Evolutionary conservation across 352 stramenopile species (phyloP).

Genomic region (Phytophthora ramorum): DNA sequence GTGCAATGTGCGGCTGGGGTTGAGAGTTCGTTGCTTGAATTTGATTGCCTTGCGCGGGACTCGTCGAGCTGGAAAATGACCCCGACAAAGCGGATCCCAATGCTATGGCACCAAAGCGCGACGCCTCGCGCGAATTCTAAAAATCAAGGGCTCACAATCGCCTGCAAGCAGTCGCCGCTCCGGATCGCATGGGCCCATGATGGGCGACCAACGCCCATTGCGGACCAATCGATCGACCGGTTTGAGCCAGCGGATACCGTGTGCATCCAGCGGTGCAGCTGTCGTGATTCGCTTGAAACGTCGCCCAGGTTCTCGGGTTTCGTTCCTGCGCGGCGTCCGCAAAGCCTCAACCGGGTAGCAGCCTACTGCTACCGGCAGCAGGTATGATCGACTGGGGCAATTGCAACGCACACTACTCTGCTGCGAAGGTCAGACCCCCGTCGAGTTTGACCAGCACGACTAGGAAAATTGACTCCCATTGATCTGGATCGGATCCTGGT

Average conservation of each 20-base stretch:
- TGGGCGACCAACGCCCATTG: slow-evolving; percentile 1
- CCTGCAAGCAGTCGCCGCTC: neutral
- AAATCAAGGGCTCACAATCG: slow-evolving; percentile 29
- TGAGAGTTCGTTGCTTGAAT: slow-evolving; percentile 5
- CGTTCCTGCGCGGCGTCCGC: neutral
- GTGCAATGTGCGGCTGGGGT: slow-evolving; percentile 6
- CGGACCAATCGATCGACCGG: slow-evolving; percentile 1
- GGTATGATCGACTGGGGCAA: neutral
- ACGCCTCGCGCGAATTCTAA: slow-evolving; percentile 33
- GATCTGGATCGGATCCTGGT: slow-evolving; percentile 17
- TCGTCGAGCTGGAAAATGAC: slow-evolving; percentile 36
- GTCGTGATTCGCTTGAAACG: slow-evolving; percentile 19
- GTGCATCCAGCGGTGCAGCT: slow-evolving; percentile 13
- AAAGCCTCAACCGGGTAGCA: neutral
- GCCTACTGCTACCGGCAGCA: neutral
- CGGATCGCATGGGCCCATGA: too few relatives aligned
- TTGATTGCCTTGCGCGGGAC: slow-evolving; percentile 17
- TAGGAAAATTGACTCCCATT: neutral
- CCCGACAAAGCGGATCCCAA: slow-evolving; percentile 13
- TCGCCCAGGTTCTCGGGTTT: slow-evolving; percentile 1
- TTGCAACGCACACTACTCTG: too few relatives aligned
- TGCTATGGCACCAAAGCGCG: slow-evolving; percentile 17
- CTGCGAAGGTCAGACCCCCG: too few relatives aligned
- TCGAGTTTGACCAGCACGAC: neutral
- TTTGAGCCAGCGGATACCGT: slow-evolving; percentile 3